Evolutionary conservation across 202 grass and related monocot species (phyloP).

Genomic region (Elaeis oleifera): DNA sequence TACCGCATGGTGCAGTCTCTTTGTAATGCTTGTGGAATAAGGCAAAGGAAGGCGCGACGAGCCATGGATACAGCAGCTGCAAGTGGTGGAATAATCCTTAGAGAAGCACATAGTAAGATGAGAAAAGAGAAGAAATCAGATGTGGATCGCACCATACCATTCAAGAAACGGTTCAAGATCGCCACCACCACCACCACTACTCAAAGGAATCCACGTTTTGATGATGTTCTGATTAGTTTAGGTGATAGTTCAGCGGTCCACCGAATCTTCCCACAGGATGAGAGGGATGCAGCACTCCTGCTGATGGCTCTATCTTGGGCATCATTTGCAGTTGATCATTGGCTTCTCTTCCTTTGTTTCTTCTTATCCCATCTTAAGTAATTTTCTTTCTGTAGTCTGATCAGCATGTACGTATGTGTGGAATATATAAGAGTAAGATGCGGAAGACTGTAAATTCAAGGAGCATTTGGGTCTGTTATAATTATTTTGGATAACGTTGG

Average conservation of each 20-base stretch:
- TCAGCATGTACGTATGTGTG: too few relatives aligned
- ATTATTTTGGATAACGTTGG: too few relatives aligned
- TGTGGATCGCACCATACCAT: slow-evolving; percentile 59
- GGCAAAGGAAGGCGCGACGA: slow-evolving; percentile 79
- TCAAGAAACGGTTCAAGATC: slow-evolving; percentile 95
- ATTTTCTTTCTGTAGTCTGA: too few relatives aligned
- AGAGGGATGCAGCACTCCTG: slow-evolving; percentile 85
- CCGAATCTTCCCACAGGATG: slow-evolving; percentile 52
- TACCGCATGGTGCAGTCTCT: slow-evolving; percentile 54
- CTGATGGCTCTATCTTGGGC: slow-evolving; percentile 82
- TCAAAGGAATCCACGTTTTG: slow-evolving; percentile 18
- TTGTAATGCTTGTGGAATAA: slow-evolving; percentile 95
- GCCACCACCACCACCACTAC: not conserved
- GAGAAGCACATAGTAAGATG: slow-evolving; percentile 24
- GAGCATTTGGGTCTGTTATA: too few relatives aligned
- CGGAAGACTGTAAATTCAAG: too few relatives aligned
- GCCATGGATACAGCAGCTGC: slow-evolving; percentile 47
- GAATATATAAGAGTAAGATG: too few relatives aligned
- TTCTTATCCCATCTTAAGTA: not conserved
- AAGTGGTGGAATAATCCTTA: slow-evolving; percentile 12
- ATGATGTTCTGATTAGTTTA: slow-evolving; percentile 43
- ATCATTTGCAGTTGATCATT: slow-evolving; percentile 51
- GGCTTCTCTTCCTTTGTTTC: slow-evolving; percentile 8
- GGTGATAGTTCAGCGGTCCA: slow-evolving; percentile 34
- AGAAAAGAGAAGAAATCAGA: slow-evolving; percentile 54